A percentile compares a stretch with the other conserved stretches of the same genome.
Conservation (phyloP, 768 basidiomycete genomes). For the Suillus discolor region DNA sequence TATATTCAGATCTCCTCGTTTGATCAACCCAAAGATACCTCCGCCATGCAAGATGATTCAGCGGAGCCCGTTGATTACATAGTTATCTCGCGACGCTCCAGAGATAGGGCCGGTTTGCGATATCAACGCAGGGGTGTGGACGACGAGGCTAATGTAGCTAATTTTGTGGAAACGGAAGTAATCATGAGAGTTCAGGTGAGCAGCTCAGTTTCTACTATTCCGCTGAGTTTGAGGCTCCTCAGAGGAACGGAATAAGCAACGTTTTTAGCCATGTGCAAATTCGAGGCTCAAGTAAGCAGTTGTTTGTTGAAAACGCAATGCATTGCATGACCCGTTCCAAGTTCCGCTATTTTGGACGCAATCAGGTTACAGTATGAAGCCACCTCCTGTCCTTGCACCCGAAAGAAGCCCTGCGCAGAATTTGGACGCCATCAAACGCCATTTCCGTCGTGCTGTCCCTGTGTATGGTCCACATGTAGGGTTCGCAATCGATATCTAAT, state of each 20-base stretch:
- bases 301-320: slow-evolving; percentile 5
- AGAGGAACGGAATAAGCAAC: slow-evolving; percentile 78
- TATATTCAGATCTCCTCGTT: slow-evolving; percentile 81
- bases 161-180: slow-evolving; percentile 95
- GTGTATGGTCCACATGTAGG: slow-evolving; percentile 81
- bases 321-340: slow-evolving; percentile 28
- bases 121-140: slow-evolving; percentile 96
- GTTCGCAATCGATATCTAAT: slow-evolving; percentile 9
- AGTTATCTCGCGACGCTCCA: slow-evolving; percentile 83
- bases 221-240: background rate
- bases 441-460: slow-evolving; percentile 67
- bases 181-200: slow-evolving; percentile 80
- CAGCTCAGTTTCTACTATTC: background rate
- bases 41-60: slow-evolving; percentile 38
- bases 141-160: slow-evolving; percentile 90
- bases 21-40: slow-evolving; percentile 48
- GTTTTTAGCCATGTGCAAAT: slow-evolving; percentile 89
- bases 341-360: slow-evolving; percentile 96
- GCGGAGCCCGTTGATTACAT: slow-evolving; percentile 67
- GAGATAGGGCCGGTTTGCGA: slow-evolving; percentile 88
- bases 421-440: slow-evolving; percentile 66
- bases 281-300: slow-evolving; percentile 78
- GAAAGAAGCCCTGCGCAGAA: slow-evolving; percentile 78
- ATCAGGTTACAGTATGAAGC: slow-evolving; percentile 83
- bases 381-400: slow-evolving; percentile 74